Evolutionary conservation across 768 basidiomycete species (phyloP), one percentile per base, ranked within the genome.

Genomic region (Lentinula lateritia): DNA sequence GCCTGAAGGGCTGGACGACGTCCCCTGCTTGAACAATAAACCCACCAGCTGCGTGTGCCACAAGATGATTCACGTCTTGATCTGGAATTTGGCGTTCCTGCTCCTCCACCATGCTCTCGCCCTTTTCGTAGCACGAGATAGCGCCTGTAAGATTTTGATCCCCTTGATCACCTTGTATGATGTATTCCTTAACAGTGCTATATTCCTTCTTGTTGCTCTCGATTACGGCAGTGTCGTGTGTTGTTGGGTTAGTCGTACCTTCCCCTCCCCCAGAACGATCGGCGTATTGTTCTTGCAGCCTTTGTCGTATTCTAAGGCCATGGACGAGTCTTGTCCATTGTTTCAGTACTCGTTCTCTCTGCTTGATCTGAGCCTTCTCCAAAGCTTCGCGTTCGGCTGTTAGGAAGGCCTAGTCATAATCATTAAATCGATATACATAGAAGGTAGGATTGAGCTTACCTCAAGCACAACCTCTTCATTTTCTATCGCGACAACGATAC

Each of bases 271-370:
- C 61, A 28, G 71, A 63, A 52, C 72, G 73, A 38, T 70, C 67
- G 32, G 75, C 82, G 72, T 96, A 97, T 70, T 95, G 87, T 55
- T 84, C 84, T 69, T 89, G 89, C 38, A 98, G 77, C 50, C 93
- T 83, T 66, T 90, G 82, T 15, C 94, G 84, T 62, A 98, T 90
- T 39, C 92, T 84, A 50, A 98, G 80, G 3, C 95, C 97, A 35
- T 92, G 90, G 28, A 99, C 80, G 45, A 99, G 83, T 61, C 88
- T 86, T 57, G 79, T 83, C 96, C 96, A 99, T 20, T 89, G 85
- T 72, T 94, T 95, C 64, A 96, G 73, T 0, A 87, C 89, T 39
- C 87, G 84, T 56, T 93, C 93, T 65, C 90, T 83, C 61, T 81
- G 83, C 73, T 93, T 95, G 9, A 76, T 76, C 23, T 83, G 82